Evolutionary conservation across 352 stramenopile species (phyloP), one percentile per base, ranked within the genome.

Genomic region (Phytophthora nicotianae): DNA sequence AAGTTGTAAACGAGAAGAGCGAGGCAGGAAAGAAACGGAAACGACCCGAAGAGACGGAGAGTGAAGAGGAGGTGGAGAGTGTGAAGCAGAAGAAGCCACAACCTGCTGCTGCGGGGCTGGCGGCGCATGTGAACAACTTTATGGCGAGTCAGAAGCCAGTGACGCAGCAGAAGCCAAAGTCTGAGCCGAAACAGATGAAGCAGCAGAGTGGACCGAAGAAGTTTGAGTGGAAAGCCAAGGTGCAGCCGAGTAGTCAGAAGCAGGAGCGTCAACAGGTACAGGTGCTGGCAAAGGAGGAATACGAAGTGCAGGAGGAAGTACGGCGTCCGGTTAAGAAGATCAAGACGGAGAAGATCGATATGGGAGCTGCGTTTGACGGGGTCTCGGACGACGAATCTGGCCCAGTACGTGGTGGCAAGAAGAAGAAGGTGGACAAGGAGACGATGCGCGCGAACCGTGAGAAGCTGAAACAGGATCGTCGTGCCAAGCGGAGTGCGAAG

Each of bases 311-410:
- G 16, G 35, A 60, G 51, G 48, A 46, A 27, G 27, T 54, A 13
- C 29, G 59, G 35, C 70, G 53, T 38, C 58, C 56, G 10, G 27
- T 45, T 26, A 74, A 68, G 52, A 79, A 70, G 49, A 26, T 67
- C 24, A 81, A 78, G 58, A 52, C 24, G 37, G 81, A 90, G 59
- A 77, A 79, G 38, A 52, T 93, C 23, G 84, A 93, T 68, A 91
- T 93, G 84, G 84, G 84, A 8, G 76, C 78, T 21, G 80, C 84
- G 3, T 93, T 91, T 47, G 81, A 93, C 62, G 75, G 68, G n/a
- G 27, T 75, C 2, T 86, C 76, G 37, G 72, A 85, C 35, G 79
- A 88, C 41, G 72, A 81, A 13, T 45, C 47, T 8, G 43, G 57
- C 35, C 38, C 64, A 7, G 32, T 13, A 19, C 48, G 52, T 19